phyloP scores from a whole-genome alignment of 306 rosid genomes.

The Senna tora region DNA sequence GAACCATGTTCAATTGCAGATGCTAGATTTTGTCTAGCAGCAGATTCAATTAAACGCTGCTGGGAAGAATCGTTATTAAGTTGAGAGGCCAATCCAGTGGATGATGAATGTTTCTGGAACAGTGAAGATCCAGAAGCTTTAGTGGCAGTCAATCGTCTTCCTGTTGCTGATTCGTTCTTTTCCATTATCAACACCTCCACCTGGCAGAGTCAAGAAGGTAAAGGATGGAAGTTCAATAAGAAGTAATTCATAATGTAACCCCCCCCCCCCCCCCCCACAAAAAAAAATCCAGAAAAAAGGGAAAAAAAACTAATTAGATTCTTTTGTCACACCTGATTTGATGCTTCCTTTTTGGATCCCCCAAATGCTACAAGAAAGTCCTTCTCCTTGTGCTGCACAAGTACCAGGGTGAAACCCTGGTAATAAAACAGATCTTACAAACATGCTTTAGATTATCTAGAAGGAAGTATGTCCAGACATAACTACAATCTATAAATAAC shows the following conservation, averaged over 20 bases:
- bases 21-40: conserved; percentile 73
- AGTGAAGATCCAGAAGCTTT: conserved; percentile 56
- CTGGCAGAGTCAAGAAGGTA: conserved; percentile 42
- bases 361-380: conserved; percentile 96
- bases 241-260: conserved; percentile 18
- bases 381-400: conserved; percentile 82
- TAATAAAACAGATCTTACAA: conserved; percentile 25
- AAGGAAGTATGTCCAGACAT: conserved; percentile 24
- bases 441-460: conserved; percentile 29
- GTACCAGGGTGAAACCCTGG: conserved; percentile 91
- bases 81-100: conserved; percentile 60
- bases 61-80: conserved; percentile 61
- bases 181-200: conserved; percentile 83
- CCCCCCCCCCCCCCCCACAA: too few species aligned
- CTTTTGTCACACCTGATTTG: conserved; percentile 76
- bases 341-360: conserved; percentile 86
- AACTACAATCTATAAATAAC: conserved; percentile 28
- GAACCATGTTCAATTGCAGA: conserved; percentile 86
- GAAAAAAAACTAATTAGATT: neutral
- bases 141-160: conserved; percentile 57
- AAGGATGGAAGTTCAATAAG: conserved; percentile 8
- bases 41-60: conserved; percentile 61
- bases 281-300: too few species aligned
- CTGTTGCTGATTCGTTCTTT: conserved; percentile 54
- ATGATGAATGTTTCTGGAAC: conserved; percentile 58